phyloP scores from a whole-genome alignment of 1,284 basidiomycete genomes.

The Microbotryomycetes sp. region DNA sequence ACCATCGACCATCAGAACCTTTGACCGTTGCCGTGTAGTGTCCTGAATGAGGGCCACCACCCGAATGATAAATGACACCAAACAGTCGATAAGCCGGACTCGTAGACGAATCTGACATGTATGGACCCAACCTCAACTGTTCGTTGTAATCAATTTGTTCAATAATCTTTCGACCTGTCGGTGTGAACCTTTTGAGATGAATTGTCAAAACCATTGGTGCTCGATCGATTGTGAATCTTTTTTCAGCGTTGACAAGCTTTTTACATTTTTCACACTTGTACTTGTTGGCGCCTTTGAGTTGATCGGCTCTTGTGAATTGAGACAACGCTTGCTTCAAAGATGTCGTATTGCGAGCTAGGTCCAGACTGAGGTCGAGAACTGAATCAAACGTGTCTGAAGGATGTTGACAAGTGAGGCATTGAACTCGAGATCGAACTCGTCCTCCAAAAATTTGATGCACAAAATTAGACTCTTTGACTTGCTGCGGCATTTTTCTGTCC shows the following conservation, averaged over 20 bases:
- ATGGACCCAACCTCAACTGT: slow-evolving; percentile 63
- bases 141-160: slow-evolving; percentile 73
- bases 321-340: slow-evolving; percentile 68
- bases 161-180: slow-evolving; percentile 77
- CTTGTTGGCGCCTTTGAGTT: slow-evolving; percentile 83
- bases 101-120: slow-evolving; percentile 62
- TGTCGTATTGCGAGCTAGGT: slow-evolving; percentile 56
- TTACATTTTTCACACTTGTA: slow-evolving; percentile 98
- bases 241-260: slow-evolving; percentile 75
- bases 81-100: slow-evolving; percentile 78
- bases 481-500: slow-evolving; percentile 28
- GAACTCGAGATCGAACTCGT: slow-evolving; percentile 81
- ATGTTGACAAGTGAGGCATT: slow-evolving; percentile 74
- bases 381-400: slow-evolving; percentile 96
- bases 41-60: slow-evolving; percentile 85
- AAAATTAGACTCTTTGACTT: slow-evolving; percentile 82
- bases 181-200: slow-evolving; percentile 94
- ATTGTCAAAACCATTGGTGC: slow-evolving; percentile 87
- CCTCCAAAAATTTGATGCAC: slow-evolving; percentile 94
- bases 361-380: slow-evolving; percentile 86
- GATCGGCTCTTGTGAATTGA: slow-evolving; percentile 75
- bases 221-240: slow-evolving; percentile 78
- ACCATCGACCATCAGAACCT: slow-evolving; percentile 67
- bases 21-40: slow-evolving; percentile 91
- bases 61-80: slow-evolving; percentile 88